These are phyloP conservation scores for thale cress (Arabidopsis thaliana) DNA, from an alignment of 345 rosid species.

Conservation along the genomic window TAIR10.1 NC_003076.8:17235501-17236000, in stretches of 20 bases:
- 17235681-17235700: slow-evolving; percentile 67
- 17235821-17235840: slow-evolving; percentile 82
- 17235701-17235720: slow-evolving; percentile 82
- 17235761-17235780: slow-evolving; percentile 63
- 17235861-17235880: slow-evolving; percentile 84
- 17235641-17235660: slow-evolving; percentile 56
- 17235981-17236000: slow-evolving; percentile 72
- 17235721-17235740: slow-evolving; percentile 68
- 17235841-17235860: slow-evolving; percentile 65
- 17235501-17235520: neutral
- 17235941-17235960: slow-evolving; percentile 82
- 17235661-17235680: slow-evolving; percentile 95
- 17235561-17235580: neutral
- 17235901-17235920: slow-evolving; percentile 64
- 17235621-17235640: neutral
- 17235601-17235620: no score
- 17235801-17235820: slow-evolving; percentile 73
- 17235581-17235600: neutral
- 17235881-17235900: slow-evolving; percentile 85
- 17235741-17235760: slow-evolving; percentile 76
- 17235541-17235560: neutral
- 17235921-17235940: slow-evolving; percentile 65
- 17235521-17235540: slow-evolving; percentile 1
- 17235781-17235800: slow-evolving; percentile 80
- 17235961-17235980: slow-evolving; percentile 73